Conservation (phyloP, 768 basidiomycete species). For the Hypholoma fasciculare region DNA sequence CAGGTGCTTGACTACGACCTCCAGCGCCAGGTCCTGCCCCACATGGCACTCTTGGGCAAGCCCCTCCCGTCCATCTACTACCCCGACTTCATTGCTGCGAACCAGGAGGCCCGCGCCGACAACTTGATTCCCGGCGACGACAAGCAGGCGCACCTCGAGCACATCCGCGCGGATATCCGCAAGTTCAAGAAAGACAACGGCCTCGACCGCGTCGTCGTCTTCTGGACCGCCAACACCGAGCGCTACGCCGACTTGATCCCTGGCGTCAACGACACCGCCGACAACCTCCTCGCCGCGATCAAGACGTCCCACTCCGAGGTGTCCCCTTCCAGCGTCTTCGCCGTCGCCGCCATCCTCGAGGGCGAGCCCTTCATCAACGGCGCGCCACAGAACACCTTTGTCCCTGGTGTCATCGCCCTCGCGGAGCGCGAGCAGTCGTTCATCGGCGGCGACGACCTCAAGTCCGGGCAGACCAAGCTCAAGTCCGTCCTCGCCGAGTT, state of each 20-base stretch:
- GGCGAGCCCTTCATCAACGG: constrained; percentile 96
- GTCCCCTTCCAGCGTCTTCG: constrained; percentile 95
- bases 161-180: constrained; percentile 91
- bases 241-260: constrained; percentile 94
- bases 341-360: constrained; percentile 94
- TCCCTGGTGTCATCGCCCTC: constrained; percentile 91
- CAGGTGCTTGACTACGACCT: constrained; percentile 95
- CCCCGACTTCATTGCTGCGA: constrained; percentile 96
- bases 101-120: constrained; percentile 95
- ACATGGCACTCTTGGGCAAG: constrained; percentile 76
- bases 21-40: constrained; percentile 89
- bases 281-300: constrained; percentile 82
- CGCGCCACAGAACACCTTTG: constrained; percentile 98
- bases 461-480: constrained; percentile 97
- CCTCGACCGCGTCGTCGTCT: constrained; percentile 88
- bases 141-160: constrained; percentile 91
- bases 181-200: constrained; percentile 83
- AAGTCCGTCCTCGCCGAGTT: constrained; percentile 98
- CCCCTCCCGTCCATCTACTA: constrained; percentile 97
- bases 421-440: constrained; percentile 88
- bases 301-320: constrained; percentile 86
- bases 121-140: constrained; percentile 84
- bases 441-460: constrained; percentile 97
- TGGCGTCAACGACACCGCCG: constrained; percentile 94
- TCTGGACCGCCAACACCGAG: constrained; percentile 99